Conservation (phyloP, 306 rosid species). For the Citrullus colocynthis region DNA sequence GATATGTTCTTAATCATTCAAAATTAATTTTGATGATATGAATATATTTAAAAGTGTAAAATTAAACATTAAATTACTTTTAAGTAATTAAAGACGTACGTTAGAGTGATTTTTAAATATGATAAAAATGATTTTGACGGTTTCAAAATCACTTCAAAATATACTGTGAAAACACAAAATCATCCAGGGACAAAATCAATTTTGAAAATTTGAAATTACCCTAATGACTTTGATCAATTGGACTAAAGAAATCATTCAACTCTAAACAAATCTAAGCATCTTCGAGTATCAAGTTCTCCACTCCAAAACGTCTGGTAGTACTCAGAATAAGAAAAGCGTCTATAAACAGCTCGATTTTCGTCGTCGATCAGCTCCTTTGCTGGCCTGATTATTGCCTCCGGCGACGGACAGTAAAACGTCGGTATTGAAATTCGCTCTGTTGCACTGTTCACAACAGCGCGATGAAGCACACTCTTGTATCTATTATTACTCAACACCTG, state of each 20-base stretch:
- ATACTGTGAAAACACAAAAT: too few relatives aligned
- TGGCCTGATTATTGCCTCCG: slow-evolving; percentile 29
- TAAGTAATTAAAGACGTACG: too few relatives aligned
- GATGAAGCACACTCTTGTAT: slow-evolving; percentile 39
- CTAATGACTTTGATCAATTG: background rate
- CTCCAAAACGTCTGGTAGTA: slow-evolving; percentile 32
- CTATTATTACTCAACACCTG: slow-evolving; percentile 34
- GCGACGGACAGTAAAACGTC: slow-evolving; percentile 38
- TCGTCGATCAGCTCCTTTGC: slow-evolving; percentile 14
- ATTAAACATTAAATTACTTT: too few relatives aligned
- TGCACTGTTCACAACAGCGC: slow-evolving; percentile 30
- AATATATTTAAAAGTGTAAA: too few relatives aligned
- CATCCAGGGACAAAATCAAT: too few relatives aligned
- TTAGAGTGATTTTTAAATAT: too few relatives aligned
- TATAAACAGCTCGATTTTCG: slow-evolving; percentile 10
- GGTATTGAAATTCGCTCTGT: slow-evolving; percentile 37
- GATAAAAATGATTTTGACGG: too few relatives aligned
- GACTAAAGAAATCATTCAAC: background rate
- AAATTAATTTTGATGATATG: too few relatives aligned
- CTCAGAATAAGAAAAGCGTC: slow-evolving; percentile 23
- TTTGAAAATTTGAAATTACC: too few relatives aligned
- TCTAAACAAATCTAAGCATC: slow-evolving; percentile 35
- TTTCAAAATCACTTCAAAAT: too few relatives aligned
- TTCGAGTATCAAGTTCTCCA: slow-evolving; percentile 22
- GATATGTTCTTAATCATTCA: too few relatives aligned